Evolutionary conservation across 768 basidiomycete species (phyloP), one percentile per base, ranked within the genome.

Genomic region (Rubroboletus satanas): DNA sequence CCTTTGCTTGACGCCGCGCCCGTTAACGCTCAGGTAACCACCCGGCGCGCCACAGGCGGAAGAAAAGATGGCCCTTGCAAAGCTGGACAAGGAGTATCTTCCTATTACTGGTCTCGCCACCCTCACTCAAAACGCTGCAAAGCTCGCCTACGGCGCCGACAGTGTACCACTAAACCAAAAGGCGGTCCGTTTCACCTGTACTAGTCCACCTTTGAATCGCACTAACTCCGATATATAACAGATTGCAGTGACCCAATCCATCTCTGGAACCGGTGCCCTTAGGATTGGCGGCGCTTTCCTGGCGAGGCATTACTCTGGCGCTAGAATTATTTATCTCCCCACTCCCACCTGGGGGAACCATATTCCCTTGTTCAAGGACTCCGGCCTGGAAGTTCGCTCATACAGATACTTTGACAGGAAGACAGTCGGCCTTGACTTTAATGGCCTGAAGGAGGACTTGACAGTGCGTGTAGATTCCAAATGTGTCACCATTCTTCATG

Each of bases 341-440:
- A 77, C 78, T 12, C 97, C 97, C 9, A 91, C 96, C 5, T 99
- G 97, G 97, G 95, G 95, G 23, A 97, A 98, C 77, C 97, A 99
- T 68, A 90, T 86, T 46, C 87, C 90, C 49, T 81, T 98, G 64
- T 95, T 95, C 79, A 87, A 86, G 61, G 93, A 98, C 72, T 93
- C 93, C 39, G 96, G 95, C 15, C 78, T 99, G 28, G 92, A 98
- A 72, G 93, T 98, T 64, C 87, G 90, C 64, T 76, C 79, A 4
- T 99, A 99, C 77, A 83, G 89, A 54, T 99, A 98, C 76, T 98
- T 94, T 70, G 86, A 98, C 77, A 91, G 91, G 73, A 79, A 82
- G 60, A 96, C 90, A 2, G 90, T 94, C 43, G 93, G 93, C 32
- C 80, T 98, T 46, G 94, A 97, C 74, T 93, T 97, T 66, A 84